A percentile compares a stretch with the other conserved stretches of the same genome.
Evolutionary conservation across 1,139 yeast species (phyloP).

Genomic region (Yamadazyma mexicana): DNA sequence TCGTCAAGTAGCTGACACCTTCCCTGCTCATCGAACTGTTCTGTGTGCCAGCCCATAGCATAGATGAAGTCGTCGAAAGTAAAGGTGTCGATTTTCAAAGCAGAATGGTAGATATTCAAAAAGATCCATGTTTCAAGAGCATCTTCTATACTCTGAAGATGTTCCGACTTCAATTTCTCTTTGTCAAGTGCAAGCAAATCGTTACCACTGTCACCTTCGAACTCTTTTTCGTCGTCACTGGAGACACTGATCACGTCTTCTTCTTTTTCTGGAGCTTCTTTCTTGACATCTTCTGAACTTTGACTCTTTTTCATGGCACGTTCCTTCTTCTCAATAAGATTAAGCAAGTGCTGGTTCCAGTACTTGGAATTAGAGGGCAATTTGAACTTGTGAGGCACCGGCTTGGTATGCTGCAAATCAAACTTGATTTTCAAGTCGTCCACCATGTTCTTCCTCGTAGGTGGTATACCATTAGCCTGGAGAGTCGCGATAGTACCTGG

Average conservation of each 20-base stretch:
- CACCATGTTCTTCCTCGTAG: slow-evolving; percentile 39
- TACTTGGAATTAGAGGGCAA: slow-evolving; percentile 33
- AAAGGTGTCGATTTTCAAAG: slow-evolving; percentile 65
- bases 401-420: slow-evolving; percentile 42
- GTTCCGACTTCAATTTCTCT: slow-evolving; percentile 8
- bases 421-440: slow-evolving; percentile 39
- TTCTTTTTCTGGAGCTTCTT: slow-evolving; percentile 10
- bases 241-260: slow-evolving; percentile 3
- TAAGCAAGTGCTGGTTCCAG: slow-evolving; percentile 23
- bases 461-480: slow-evolving; percentile 27
- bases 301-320: slow-evolving; percentile 1
- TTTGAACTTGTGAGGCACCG: slow-evolving; percentile 25
- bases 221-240: slow-evolving; percentile 10
- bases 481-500: slow-evolving; percentile 18
- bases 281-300: neutral
- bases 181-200: slow-evolving; percentile 15
- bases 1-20: slow-evolving; percentile 64
- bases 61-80: slow-evolving; percentile 78
- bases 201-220: slow-evolving; percentile 9
- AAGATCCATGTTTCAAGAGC: slow-evolving; percentile 75
- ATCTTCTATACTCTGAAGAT: slow-evolving; percentile 27
- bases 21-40: slow-evolving; percentile 42
- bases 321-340: slow-evolving; percentile 12
- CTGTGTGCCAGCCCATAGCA: slow-evolving; percentile 57
- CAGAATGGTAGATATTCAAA: slow-evolving; percentile 66